Conservation (phyloP, 2,329 filamentous ascomycete genomes). For the Ceratocystis colombiana region DNA sequence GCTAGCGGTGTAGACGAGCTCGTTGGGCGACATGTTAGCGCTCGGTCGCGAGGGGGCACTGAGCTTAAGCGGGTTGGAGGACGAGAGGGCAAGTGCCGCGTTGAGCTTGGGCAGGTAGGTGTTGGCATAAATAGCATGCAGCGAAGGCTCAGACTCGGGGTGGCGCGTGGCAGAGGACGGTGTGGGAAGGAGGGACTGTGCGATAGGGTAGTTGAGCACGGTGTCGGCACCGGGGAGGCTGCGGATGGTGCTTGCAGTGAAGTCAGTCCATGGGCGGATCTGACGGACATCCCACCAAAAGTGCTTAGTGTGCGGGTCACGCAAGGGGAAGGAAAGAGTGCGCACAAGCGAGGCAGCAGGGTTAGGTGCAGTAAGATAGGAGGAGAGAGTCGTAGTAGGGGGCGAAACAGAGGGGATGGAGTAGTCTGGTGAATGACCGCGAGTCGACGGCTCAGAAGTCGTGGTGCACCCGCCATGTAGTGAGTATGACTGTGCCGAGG, state of each 20-base stretch:
- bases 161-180: slow-evolving; percentile 50
- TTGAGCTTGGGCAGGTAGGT: slow-evolving; percentile 84
- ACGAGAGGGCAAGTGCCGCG: slow-evolving; percentile 66
- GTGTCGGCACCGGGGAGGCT: slow-evolving; percentile 61
- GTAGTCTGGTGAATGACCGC: not conserved
- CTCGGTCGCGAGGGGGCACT: slow-evolving; percentile 35
- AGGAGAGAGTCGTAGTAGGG: slow-evolving; percentile 58
- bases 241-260: slow-evolving; percentile 62
- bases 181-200: slow-evolving; percentile 49
- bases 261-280: slow-evolving; percentile 70
- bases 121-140: slow-evolving; percentile 63
- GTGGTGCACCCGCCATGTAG: slow-evolving; percentile 32
- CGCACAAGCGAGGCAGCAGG: slow-evolving; percentile 74
- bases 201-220: slow-evolving; percentile 61
- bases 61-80: slow-evolving; percentile 52
- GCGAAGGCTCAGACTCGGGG: slow-evolving; percentile 66
- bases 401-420: slow-evolving; percentile 32
- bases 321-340: slow-evolving; percentile 59
- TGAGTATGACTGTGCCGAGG: slow-evolving; percentile 15
- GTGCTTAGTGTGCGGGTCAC: slow-evolving; percentile 61
- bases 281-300: slow-evolving; percentile 97
- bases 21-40: slow-evolving; percentile 34
- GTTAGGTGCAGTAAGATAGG: slow-evolving; percentile 69
- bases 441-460: not conserved
- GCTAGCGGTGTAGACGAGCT: slow-evolving; percentile 57